Evolutionary conservation across 1,284 basidiomycete species (phyloP).

Genomic region (Apiotrichum porosum): DNA sequence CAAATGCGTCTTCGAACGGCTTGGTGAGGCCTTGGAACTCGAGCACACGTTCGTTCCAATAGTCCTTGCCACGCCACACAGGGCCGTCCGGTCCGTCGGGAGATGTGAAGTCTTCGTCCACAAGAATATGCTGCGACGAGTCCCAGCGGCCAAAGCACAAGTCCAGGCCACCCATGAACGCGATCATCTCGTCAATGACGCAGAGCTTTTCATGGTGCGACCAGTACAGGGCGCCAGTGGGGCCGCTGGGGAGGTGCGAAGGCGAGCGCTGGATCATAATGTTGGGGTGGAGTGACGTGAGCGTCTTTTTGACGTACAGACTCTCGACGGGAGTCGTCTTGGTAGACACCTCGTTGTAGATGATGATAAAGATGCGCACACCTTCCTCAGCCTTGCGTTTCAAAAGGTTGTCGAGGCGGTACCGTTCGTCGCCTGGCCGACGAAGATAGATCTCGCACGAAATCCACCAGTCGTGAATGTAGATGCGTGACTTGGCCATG

Average conservation of each 20-base stretch:
- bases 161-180: conserved; percentile 97
- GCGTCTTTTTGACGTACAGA: conserved; percentile 84
- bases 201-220: conserved; percentile 98
- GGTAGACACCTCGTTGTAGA: conserved; percentile 98
- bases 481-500: conserved; percentile 81
- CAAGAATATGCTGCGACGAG: conserved; percentile 85
- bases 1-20: conserved; percentile 91
- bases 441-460: conserved; percentile 72
- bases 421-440: conserved; percentile 75
- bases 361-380: conserved; percentile 92
- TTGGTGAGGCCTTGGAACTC: conserved; percentile 88
- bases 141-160: conserved; percentile 85
- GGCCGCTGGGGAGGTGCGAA: conserved; percentile 93
- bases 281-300: conserved; percentile 82
- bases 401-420: conserved; percentile 81
- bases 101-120: conserved; percentile 66
- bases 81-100: conserved; percentile 58
- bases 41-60: conserved; percentile 80
- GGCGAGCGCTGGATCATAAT: conserved; percentile 96
- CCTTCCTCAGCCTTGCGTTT: conserved; percentile 92
- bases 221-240: conserved; percentile 98
- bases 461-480: conserved; percentile 93
- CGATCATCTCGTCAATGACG: conserved; percentile 94
- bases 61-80: conserved; percentile 71
- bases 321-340: conserved; percentile 89